phyloP scores from a whole-genome alignment of 2,329 filamentous ascomycete species.

The Diaporthe velutina region DNA sequence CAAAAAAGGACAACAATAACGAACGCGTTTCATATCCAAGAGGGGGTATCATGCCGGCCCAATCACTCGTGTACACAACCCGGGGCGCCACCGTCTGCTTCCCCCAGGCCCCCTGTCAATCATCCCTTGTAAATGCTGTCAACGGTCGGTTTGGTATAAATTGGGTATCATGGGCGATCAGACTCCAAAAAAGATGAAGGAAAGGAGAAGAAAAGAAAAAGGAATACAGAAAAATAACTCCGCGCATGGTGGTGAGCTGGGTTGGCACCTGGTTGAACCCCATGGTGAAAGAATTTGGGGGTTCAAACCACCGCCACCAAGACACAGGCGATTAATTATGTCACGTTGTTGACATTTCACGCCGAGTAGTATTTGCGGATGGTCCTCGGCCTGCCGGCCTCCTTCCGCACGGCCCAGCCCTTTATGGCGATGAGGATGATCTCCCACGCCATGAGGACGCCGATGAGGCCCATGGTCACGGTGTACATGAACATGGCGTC shows the following conservation, averaged over 20 bases:
- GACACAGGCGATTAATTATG: background rate
- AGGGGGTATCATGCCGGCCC: conserved; percentile 29
- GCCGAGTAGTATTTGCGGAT: conserved; percentile 28
- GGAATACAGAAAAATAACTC: background rate
- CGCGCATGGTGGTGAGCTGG: background rate
- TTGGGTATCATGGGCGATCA: conserved; percentile 38
- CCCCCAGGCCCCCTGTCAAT: background rate
- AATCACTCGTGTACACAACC: background rate
- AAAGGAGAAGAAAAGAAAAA: background rate
- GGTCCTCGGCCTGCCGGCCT: conserved; percentile 47
- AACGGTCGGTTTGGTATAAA: conserved; percentile 34
- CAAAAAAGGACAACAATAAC: background rate
- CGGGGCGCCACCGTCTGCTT: background rate
- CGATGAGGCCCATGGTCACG: conserved; percentile 85
- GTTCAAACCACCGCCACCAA: too few species aligned
- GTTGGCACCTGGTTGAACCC: too few species aligned
- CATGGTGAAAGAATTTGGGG: too few species aligned
- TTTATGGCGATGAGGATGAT: conserved; percentile 85
- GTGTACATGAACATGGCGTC: conserved; percentile 97
- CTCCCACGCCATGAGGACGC: conserved; percentile 87
- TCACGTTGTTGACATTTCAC: background rate
- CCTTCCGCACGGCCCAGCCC: conserved; percentile 79
- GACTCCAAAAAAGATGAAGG: conserved; percentile 22
- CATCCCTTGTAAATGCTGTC: conserved; percentile 25
- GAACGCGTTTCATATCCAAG: conserved; percentile 23